A percentile compares a stretch with the other conserved stretches of the same genome.
Conservation (phyloP, 2,329 filamentous ascomycete genomes). For the Colletotrichum camelliae region DNA sequence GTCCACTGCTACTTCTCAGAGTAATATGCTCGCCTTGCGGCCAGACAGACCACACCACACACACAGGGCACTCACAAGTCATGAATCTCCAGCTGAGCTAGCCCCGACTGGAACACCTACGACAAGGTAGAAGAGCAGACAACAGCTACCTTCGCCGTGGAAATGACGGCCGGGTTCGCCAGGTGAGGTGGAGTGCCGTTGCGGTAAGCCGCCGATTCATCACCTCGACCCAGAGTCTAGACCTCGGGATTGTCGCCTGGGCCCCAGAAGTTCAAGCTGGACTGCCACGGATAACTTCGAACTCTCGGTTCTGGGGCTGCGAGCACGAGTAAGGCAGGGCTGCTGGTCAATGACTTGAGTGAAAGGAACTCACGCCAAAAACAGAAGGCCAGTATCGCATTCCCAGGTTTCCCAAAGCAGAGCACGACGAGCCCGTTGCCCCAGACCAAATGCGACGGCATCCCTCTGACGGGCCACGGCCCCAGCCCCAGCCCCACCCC, state of each 20-base stretch:
- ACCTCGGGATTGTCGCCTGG: background rate
- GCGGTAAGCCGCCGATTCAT: background rate
- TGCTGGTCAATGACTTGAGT: background rate
- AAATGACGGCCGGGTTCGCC: background rate
- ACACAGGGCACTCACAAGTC: background rate
- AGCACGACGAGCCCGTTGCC: background rate
- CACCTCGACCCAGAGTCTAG: background rate
- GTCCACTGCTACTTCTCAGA: background rate
- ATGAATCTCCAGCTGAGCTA: background rate
- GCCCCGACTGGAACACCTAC: background rate
- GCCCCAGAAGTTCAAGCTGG: background rate
- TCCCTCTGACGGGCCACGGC: background rate
- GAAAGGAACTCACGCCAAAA: background rate
- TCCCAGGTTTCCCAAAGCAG: background rate
- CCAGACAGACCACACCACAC: background rate
- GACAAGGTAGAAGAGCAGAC: background rate
- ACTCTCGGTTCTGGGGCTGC: background rate
- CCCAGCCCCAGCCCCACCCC: background rate
- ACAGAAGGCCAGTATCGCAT: background rate
- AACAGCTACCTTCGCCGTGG: background rate
- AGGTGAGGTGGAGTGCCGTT: background rate
- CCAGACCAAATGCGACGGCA: conserved; percentile 1
- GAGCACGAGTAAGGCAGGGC: background rate
- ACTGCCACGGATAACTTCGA: background rate
- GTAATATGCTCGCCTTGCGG: background rate